Percentiles rank a stretch among this genome's conserved stretches.
Evolutionary conservation across 257 asterid genomes (phyloP).

Genomic region (Verbena officinalis): DNA sequence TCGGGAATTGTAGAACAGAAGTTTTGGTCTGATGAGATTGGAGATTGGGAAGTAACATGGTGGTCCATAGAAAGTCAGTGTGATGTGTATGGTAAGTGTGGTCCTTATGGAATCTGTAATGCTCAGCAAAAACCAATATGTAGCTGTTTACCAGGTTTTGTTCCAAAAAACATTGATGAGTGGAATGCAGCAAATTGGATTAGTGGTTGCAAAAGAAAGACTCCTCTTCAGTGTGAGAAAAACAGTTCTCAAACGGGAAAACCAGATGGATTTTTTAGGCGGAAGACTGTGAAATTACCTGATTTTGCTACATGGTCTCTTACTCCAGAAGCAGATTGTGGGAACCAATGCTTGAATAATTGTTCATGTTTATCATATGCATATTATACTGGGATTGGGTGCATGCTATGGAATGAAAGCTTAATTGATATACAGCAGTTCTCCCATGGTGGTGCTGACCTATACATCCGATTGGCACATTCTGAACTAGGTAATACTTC

Average conservation of each 20-base stretch:
- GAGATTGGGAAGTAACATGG: constrained; percentile 35
- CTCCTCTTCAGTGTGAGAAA: constrained; percentile 34
- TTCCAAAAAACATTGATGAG: constrained; percentile 34
- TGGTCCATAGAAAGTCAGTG: constrained; percentile 36
- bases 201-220: constrained; percentile 52
- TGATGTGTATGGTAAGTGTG: constrained; percentile 49
- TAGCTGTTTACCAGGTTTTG: constrained; percentile 46
- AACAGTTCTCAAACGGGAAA: constrained; percentile 10
- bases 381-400: constrained; percentile 22
- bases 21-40: constrained; percentile 31
- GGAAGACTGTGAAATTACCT: constrained; percentile 52
- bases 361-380: constrained; percentile 27
- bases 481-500: constrained; percentile 25
- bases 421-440: constrained; percentile 27
- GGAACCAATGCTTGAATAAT: constrained; percentile 20
- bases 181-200: constrained; percentile 54
- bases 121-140: constrained; percentile 31
- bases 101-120: constrained; percentile 48
- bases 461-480: constrained; percentile 22
- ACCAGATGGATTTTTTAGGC: constrained; percentile 39
- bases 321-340: constrained; percentile 10
- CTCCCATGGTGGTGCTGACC: constrained; percentile 18
- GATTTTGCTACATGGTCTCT: constrained; percentile 26
- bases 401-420: constrained; percentile 26
- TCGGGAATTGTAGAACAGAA: constrained; percentile 26